A percentile compares a stretch with the other conserved stretches of the same genome.
These are phyloP conservation scores for Colletotrichum incanum DNA, from an alignment of 2,329 filamentous ascomycete genomes.

Conservation along the genomic window DNA sequence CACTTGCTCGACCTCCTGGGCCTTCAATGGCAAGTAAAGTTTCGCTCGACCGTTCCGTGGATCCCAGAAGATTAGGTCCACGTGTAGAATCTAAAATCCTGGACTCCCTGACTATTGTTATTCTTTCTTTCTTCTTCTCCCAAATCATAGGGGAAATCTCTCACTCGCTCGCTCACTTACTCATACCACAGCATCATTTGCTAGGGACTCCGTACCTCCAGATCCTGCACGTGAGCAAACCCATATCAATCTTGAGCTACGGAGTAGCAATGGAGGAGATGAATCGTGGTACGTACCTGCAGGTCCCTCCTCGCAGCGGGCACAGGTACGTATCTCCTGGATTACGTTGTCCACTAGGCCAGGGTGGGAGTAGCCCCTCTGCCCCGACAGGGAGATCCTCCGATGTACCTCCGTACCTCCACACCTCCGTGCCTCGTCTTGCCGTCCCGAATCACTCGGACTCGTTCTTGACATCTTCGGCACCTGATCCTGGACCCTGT, in stretches of 20 bases:
- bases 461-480: slow-evolving; percentile 30
- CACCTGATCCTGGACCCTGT: not conserved
- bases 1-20: slow-evolving; percentile 36
- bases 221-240: not conserved
- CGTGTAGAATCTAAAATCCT: too few species aligned
- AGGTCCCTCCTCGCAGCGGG: not conserved
- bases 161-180: not conserved
- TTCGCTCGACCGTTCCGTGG: not conserved
- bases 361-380: not conserved
- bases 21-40: not conserved
- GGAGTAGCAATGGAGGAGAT: too few species aligned
- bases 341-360: slow-evolving; percentile 25
- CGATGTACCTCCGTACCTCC: slow-evolving; percentile 35
- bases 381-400: slow-evolving; percentile 27
- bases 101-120: too few species aligned
- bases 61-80: not conserved
- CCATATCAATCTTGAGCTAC: not conserved
- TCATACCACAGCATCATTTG: not conserved
- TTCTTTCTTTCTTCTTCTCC: too few species aligned
- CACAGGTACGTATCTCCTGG: not conserved
- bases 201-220: too few species aligned
- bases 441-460: slow-evolving; percentile 4
- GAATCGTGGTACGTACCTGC: not conserved
- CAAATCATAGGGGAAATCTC: not conserved
- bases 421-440: slow-evolving; percentile 10